Conservation (phyloP, 176 grass and related monocot species). For the Carex parvula region DNA sequence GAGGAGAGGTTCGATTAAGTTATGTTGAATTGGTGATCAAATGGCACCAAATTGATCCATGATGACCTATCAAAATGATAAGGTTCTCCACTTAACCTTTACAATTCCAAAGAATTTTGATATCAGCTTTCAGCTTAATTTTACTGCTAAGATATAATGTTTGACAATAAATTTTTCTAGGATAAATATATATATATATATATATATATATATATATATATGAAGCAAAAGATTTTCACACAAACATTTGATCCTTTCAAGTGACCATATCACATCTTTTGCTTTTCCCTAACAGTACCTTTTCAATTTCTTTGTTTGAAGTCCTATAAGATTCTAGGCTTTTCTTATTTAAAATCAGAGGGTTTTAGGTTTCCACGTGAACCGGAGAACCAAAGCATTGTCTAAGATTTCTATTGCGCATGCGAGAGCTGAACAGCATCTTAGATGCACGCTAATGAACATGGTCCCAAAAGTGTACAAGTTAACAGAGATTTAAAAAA, state of each 20-base stretch:
- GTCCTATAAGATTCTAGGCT: not conserved
- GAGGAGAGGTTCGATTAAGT: not conserved
- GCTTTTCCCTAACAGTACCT: not conserved
- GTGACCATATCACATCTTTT: not conserved
- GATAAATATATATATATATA: too few species aligned
- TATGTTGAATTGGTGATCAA: not conserved
- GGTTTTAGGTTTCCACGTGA: conserved; percentile 4
- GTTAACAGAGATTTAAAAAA: too few species aligned
- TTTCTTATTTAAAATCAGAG: conserved; percentile 6
- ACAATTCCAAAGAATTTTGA: not conserved
- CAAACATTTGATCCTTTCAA: conserved; percentile 2
- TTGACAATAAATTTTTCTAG: not conserved
- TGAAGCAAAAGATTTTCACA: conserved; percentile 2
- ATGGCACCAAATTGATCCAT: not conserved
- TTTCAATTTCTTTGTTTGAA: not conserved
- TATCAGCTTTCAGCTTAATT: not conserved
- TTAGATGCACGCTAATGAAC: not conserved
- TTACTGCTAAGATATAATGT: not conserved
- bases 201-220: not conserved
- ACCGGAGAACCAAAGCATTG: not conserved
- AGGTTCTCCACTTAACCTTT: not conserved
- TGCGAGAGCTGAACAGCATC: not conserved
- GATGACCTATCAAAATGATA: not conserved
- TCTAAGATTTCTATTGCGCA: conserved; percentile 1
- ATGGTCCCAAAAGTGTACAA: conserved; percentile 9